phyloP scores from a whole-genome alignment of 176 grass and related monocot species.

The Miscanthus lutarioriparius region DNA sequence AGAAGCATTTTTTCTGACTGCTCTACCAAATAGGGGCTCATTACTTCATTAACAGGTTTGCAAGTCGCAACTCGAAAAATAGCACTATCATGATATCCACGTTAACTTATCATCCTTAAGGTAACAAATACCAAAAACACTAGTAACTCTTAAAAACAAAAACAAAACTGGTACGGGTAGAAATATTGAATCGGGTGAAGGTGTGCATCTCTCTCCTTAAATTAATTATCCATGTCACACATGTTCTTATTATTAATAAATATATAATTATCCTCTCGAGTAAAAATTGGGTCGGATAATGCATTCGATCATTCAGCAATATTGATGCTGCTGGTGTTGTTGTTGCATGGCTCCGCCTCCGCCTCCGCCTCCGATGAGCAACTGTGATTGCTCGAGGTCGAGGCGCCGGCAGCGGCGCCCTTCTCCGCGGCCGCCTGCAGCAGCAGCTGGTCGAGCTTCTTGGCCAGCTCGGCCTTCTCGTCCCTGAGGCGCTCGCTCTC shows the following conservation, averaged over 20 bases:
- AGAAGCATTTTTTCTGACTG: too few relatives aligned
- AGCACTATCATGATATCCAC: neutral
- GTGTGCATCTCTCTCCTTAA: conserved; percentile 17
- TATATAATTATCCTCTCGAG: conserved; percentile 32
- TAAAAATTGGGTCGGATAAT: conserved; percentile 40
- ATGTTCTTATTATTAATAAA: neutral
- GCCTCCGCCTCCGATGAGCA: conserved; percentile 22
- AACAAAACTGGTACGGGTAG: neutral
- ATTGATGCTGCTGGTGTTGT: neutral
- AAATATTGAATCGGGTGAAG: neutral
- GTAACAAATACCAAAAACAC: conserved; percentile 1
- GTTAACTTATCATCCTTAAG: conserved; percentile 27
- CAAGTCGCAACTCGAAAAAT: conserved; percentile 19
- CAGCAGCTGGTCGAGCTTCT: conserved; percentile 56
- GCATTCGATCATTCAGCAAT: conserved; percentile 30
- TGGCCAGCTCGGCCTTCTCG: conserved; percentile 53
- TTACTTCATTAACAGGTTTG: neutral
- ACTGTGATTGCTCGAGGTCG: conserved; percentile 2
- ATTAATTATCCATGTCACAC: conserved; percentile 20
- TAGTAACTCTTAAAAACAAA: neutral
- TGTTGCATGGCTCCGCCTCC: conserved; percentile 26
- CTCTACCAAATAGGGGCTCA: too few relatives aligned
- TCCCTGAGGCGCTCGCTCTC: conserved; percentile 58
- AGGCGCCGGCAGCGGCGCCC: neutral
- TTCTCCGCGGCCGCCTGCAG: neutral